Evolutionary conservation across 2,329 filamentous ascomycete species (phyloP).

Genomic region (Allantophomopsis cytisporea): DNA sequence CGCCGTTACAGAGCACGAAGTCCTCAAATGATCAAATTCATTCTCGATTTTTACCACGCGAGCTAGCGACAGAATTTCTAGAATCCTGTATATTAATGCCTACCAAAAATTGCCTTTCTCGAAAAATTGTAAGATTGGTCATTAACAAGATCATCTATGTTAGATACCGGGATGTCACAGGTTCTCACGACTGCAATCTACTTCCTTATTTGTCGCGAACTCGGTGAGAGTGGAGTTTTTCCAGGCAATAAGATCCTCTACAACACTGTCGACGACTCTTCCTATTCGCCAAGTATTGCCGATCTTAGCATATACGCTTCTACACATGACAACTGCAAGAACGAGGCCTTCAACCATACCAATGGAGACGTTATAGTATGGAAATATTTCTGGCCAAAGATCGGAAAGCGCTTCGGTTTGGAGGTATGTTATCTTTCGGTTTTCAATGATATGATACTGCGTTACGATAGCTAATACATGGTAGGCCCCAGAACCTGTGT

Average conservation of each 20-base stretch:
- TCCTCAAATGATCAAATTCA: too few relatives aligned
- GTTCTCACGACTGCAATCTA: constrained; percentile 5
- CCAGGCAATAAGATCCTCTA: constrained; percentile 20
- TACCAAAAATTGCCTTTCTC: too few relatives aligned
- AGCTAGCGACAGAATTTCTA: too few relatives aligned
- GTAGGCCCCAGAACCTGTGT: neutral
- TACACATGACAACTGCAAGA: constrained; percentile 14
- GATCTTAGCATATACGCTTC: constrained; percentile 23
- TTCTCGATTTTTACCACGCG: too few relatives aligned
- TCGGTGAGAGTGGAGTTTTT: constrained; percentile 18
- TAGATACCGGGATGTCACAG: constrained; percentile 20
- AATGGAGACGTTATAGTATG: constrained; percentile 24
- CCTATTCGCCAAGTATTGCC: constrained; percentile 19
- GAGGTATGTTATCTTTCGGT: constrained; percentile 1
- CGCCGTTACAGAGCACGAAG: too few relatives aligned
- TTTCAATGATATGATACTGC: too few relatives aligned
- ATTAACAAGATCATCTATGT: too few relatives aligned
- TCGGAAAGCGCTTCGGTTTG: constrained; percentile 19
- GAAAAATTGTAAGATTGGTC: too few relatives aligned
- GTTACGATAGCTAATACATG: too few relatives aligned
- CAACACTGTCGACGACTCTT: constrained; percentile 19
- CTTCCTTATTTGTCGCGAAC: constrained; percentile 14
- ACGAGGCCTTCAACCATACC: constrained; percentile 25
- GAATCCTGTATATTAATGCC: too few relatives aligned
- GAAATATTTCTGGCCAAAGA: constrained; percentile 23